Percentiles rank a stretch among this genome's conserved stretches.
Evolutionary conservation across 257 asterid species (phyloP).

Genomic region (Solanum tarijense): DNA sequence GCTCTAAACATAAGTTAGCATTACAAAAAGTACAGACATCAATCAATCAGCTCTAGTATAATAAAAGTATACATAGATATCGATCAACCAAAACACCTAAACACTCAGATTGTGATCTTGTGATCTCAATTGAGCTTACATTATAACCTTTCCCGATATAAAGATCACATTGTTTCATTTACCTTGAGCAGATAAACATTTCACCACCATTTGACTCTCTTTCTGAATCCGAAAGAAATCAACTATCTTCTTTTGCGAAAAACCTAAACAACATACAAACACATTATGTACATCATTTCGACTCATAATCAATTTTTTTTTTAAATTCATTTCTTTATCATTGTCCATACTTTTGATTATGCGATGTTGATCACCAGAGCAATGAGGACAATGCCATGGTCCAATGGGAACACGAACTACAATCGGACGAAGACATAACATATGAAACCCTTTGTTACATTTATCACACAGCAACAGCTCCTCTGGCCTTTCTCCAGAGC

Average conservation of each 20-base stretch:
- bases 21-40: background rate
- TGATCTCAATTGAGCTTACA: background rate
- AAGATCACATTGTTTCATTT: background rate
- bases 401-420: constrained; percentile 68
- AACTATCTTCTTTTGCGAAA: constrained; percentile 58
- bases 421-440: constrained; percentile 68
- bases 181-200: constrained; percentile 52
- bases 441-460: constrained; percentile 63
- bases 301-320: background rate
- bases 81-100: background rate
- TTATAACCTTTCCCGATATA: background rate
- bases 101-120: background rate
- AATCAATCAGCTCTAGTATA: background rate
- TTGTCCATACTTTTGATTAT: constrained; percentile 42
- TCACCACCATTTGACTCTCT: constrained; percentile 20
- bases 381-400: constrained; percentile 61
- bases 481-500: constrained; percentile 52
- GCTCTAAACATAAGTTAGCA: background rate
- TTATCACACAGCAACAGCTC: constrained; percentile 64
- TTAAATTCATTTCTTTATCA: background rate
- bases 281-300: background rate
- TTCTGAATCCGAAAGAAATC: constrained; percentile 69
- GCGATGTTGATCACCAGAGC: constrained; percentile 37
- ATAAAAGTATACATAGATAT: background rate
- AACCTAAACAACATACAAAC: constrained; percentile 26